Evolutionary conservation across 495 filamentous ascomycete species (phyloP).

Genomic region (Xylaria intraflava): DNA sequence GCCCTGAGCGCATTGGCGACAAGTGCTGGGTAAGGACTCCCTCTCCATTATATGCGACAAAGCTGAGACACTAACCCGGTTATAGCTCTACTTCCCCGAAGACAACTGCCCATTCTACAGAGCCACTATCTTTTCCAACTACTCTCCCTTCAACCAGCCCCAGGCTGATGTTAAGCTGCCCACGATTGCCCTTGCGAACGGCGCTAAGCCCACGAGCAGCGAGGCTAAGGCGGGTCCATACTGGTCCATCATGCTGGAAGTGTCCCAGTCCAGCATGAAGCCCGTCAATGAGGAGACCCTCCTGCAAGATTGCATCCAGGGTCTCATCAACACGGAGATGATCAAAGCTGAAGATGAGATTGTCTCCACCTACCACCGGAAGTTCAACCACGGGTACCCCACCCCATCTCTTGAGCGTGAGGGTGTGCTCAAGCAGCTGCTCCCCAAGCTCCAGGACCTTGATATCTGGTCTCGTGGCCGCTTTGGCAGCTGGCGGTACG

Average conservation of each 20-base stretch:
- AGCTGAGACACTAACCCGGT: constrained; percentile 14
- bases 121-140: constrained; percentile 99
- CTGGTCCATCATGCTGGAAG: constrained; percentile 99
- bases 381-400: constrained; percentile 98
- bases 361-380: constrained; percentile 95
- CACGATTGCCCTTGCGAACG: constrained; percentile 77
- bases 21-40: constrained; percentile 82
- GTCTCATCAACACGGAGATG: constrained; percentile 95
- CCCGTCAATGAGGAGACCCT: constrained; percentile 78
- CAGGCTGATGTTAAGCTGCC: constrained; percentile 73
- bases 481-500: constrained; percentile 98
- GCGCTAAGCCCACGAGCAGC: constrained; percentile 63
- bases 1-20: constrained; percentile 95
- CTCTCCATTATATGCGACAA: not conserved
- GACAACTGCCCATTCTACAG: constrained; percentile 99
- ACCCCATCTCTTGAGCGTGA: constrained; percentile 94
- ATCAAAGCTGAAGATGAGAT: constrained; percentile 87
- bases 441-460: constrained; percentile 83
- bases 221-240: constrained; percentile 81
- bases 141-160: constrained; percentile 98
- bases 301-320: constrained; percentile 85
- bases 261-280: constrained; percentile 95
- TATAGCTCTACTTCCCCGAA: constrained; percentile 95
- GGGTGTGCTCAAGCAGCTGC: constrained; percentile 83
- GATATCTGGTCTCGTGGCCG: constrained; percentile 94